A percentile compares a stretch with the other conserved stretches of the same genome.
Conservation (phyloP, 208 protist genomes). For the Crithidia mellificae region DNA sequence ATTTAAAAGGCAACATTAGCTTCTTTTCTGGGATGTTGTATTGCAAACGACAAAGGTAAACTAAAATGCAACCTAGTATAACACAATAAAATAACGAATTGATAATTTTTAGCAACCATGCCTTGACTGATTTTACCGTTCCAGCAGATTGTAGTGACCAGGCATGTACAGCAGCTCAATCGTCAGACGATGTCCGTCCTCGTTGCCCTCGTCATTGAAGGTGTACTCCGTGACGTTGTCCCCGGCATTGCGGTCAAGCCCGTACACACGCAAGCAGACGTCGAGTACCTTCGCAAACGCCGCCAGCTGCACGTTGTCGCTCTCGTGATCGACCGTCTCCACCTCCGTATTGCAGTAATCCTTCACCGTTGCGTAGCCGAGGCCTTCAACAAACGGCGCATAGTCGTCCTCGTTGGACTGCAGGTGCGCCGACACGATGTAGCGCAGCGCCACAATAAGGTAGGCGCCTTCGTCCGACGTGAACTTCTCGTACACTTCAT, state of each 20-base stretch:
- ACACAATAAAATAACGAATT: neutral
- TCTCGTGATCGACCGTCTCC: conserved; percentile 75
- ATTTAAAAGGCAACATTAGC: too few species aligned
- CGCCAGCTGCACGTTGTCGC: conserved; percentile 80
- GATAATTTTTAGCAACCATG: too few species aligned
- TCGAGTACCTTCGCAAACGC: conserved; percentile 69
- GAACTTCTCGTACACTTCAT: conserved; percentile 27
- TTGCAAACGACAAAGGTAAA: too few species aligned
- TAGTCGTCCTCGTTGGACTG: conserved; percentile 61
- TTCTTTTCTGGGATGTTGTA: too few species aligned
- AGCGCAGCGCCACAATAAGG: conserved; percentile 70
- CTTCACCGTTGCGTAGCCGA: conserved; percentile 57
- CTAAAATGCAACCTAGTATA: too few species aligned
- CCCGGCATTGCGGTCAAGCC: conserved; percentile 54
- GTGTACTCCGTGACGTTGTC: conserved; percentile 33
- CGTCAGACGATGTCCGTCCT: conserved; percentile 4
- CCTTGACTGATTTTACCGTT: conserved; percentile 12
- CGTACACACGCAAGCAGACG: conserved; percentile 54
- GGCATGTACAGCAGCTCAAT: conserved; percentile 72
- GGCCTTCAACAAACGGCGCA: conserved; percentile 73
- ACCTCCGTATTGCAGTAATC: conserved; percentile 76
- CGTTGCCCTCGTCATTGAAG: conserved; percentile 23
- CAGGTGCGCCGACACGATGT: conserved; percentile 74
- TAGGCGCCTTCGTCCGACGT: conserved; percentile 52
- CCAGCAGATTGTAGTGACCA: conserved; percentile 82